Evolutionary conservation across 2,329 filamentous ascomycete genomes (phyloP), one percentile per base, ranked within the genome.

Genomic region (Fonsecaea pedrosoi): DNA sequence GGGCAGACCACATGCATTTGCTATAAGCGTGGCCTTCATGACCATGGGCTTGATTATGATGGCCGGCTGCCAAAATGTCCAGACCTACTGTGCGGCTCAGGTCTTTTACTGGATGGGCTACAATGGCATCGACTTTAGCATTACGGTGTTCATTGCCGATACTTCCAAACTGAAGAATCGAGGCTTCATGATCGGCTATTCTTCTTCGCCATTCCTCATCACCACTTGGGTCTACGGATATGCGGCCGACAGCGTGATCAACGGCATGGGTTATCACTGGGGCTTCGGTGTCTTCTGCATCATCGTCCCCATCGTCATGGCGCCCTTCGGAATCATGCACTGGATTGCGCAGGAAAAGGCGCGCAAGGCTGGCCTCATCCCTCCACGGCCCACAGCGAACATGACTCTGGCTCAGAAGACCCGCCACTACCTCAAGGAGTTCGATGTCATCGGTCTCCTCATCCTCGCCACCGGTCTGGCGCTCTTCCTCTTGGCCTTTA

Each of bases 401-500:
- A 79, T 78, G 10, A 77, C 1, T 21, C 76, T 25, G 25, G 25
- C 2, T n/a, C 77, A 85, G 70, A 82, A 81, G 2, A 40, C 85
- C 32, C 73, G 76, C 53, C 77, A 84, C 74, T 88, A 89, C 75
- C 74, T 80, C 40, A 77, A 83, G 37, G 83, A 90, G 70, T 87
- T 90, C 65, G 88, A 92, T 74, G 77, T 86, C 3, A 66, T 88
- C 34, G 88, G 89, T 10, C 78, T 89, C 18, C 65, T 90, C 34
- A 78, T 90, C 3, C 79, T 90, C 55, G 82, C 83, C n/a, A 80
- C 78, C 1, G 89, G 87, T 0, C 83, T 89, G 72, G 82, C 85
- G 0, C 78, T 90, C 2, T 86, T 91, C 75, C 81, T 91, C 4
- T 81, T 91, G 18, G 85, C 89, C 0, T 89, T 91, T 77, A 86